A percentile compares a stretch with the other conserved stretches of the same genome.
phyloP scores from a whole-genome alignment of 2,329 filamentous ascomycete genomes.

The Penicillium rolfsii region DNA sequence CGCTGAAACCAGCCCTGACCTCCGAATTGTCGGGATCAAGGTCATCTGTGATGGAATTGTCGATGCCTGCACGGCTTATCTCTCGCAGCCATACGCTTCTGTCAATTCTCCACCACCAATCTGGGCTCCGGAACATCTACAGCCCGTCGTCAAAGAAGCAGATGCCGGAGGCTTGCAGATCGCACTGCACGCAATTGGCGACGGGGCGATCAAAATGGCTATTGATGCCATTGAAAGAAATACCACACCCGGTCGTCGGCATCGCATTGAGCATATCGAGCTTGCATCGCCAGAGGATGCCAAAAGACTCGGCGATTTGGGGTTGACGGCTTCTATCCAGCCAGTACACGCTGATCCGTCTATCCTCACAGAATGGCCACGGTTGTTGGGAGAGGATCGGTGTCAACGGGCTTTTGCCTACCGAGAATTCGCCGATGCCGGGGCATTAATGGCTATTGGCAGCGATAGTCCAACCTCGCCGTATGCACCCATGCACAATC shows the following conservation, averaged over 20 bases:
- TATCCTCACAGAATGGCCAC: too few species aligned
- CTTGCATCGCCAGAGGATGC: too few species aligned
- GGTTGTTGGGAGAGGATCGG: too few species aligned
- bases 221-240: constrained; percentile 38
- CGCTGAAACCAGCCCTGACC: not conserved
- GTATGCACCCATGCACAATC: constrained; percentile 41
- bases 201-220: constrained; percentile 50
- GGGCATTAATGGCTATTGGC: too few species aligned
- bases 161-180: constrained; percentile 51
- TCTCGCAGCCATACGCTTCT: not conserved
- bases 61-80: not conserved
- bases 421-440: too few species aligned
- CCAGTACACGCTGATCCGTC: too few species aligned
- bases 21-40: not conserved
- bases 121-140: not conserved
- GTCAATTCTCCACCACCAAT: not conserved
- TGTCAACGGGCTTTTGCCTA: too few species aligned
- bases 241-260: constrained; percentile 36
- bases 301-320: too few species aligned
- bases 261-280: constrained; percentile 54
- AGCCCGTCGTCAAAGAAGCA: constrained; percentile 32
- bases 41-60: not conserved
- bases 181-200: constrained; percentile 56
- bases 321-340: too few species aligned
- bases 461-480: constrained; percentile 22